Conservation (phyloP, 2,329 filamentous ascomycete species). For the Paecilomyces sp. region DNA sequence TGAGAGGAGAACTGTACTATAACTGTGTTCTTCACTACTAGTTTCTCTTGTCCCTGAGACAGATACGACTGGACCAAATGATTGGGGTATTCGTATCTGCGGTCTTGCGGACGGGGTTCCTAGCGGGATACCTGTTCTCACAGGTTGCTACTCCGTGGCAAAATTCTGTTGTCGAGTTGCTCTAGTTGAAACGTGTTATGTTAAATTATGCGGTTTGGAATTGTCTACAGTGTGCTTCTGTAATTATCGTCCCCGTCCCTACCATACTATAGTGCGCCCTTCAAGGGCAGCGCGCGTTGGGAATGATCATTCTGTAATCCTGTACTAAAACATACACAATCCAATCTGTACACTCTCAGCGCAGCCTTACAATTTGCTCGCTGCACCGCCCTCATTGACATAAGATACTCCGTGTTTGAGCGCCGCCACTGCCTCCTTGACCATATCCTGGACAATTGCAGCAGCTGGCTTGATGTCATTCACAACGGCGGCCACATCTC, state of each 20-base stretch:
- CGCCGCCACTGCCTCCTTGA: slow-evolving; percentile 64
- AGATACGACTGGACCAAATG: background rate
- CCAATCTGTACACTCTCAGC: background rate
- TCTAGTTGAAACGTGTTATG: background rate
- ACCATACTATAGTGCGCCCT: background rate
- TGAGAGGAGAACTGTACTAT: background rate
- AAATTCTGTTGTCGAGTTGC: background rate
- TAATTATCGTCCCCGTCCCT: background rate
- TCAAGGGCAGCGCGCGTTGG: background rate
- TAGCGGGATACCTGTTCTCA: background rate
- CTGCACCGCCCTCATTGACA: slow-evolving; percentile 33
- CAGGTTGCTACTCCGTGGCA: background rate
- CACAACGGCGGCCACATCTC: slow-evolving; percentile 79
- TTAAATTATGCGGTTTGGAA: background rate
- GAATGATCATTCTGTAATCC: background rate
- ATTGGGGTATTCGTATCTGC: background rate
- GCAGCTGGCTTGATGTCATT: slow-evolving; percentile 69
- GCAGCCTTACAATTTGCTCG: slow-evolving; percentile 38
- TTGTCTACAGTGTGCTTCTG: background rate
- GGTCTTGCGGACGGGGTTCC: background rate
- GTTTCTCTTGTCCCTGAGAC: background rate
- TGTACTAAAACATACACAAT: background rate
- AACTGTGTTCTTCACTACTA: background rate
- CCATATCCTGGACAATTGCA: slow-evolving; percentile 87
- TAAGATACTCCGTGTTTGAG: slow-evolving; percentile 57